Conservation (phyloP, 1,284 basidiomycete species). For the Vanrija humicola region DNA sequence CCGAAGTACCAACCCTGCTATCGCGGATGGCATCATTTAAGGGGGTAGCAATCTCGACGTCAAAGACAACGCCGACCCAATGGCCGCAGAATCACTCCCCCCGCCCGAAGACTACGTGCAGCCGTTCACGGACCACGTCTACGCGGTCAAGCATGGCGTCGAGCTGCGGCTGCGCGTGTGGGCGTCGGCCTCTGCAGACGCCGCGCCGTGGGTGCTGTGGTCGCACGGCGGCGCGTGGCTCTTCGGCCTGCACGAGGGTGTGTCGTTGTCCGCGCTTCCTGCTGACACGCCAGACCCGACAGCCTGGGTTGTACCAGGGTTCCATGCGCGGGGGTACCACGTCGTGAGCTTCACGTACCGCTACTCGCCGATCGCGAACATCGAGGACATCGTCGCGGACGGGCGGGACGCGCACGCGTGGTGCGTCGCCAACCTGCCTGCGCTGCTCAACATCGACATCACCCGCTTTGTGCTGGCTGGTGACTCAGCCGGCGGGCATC, state of each 20-base stretch:
- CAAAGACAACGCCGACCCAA: too few species aligned
- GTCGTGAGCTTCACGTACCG: not conserved
- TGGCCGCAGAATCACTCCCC: too few species aligned
- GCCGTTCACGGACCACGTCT: slow-evolving; percentile 1
- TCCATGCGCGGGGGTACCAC: not conserved
- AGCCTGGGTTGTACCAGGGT: not conserved
- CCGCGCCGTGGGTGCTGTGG: not conserved
- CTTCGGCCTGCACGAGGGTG: not conserved
- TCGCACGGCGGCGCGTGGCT: not conserved
- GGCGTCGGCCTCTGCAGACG: not conserved
- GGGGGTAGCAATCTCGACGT: too few species aligned
- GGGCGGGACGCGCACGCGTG: not conserved
- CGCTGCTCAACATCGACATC: slow-evolving; percentile 5
- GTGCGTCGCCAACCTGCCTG: slow-evolving; percentile 8
- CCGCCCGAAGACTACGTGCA: not conserved
- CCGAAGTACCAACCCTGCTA: too few species aligned
- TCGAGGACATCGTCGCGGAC: not conserved
- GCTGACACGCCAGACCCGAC: not conserved
- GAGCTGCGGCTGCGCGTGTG: not conserved
- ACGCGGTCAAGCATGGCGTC: not conserved
- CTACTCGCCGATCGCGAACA: not conserved
- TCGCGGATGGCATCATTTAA: too few species aligned
- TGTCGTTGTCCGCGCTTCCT: not conserved
- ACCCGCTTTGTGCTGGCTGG: not conserved
- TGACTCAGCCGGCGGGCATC: not conserved